A percentile compares a stretch with the other conserved stretches of the same genome.
Conservation (phyloP, 139 green algal genomes). For the Closterium sp. region DNA sequence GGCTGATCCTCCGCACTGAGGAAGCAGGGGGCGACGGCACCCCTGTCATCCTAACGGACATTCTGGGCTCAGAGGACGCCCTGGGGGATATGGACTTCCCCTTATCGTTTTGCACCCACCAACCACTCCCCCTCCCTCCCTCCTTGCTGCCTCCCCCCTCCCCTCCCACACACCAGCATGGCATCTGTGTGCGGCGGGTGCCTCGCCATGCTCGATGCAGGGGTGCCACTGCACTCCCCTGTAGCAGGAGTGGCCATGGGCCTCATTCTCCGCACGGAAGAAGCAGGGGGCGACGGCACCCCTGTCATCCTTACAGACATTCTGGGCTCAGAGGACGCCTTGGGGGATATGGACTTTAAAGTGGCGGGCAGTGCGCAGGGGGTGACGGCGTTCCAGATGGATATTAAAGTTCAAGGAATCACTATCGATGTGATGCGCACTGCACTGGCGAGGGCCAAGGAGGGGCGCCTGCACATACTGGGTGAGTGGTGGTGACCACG, state of each 20-base stretch:
- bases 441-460: constrained; percentile 71
- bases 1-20: constrained; percentile 77
- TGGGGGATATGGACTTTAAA: constrained; percentile 99
- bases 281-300: constrained; percentile 59
- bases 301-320: constrained; percentile 90
- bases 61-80: constrained; percentile 90
- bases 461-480: constrained; percentile 23
- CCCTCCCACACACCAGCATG: no score
- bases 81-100: constrained; percentile 99
- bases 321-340: constrained; percentile 88
- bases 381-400: constrained; percentile 90
- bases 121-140: background rate
- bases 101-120: no score
- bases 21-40: constrained; percentile 59
- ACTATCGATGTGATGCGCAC: constrained; percentile 79
- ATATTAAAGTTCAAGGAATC: constrained; percentile 75
- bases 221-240: constrained; percentile 79
- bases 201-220: constrained; percentile 90
- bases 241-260: constrained; percentile 98
- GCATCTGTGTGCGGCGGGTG: constrained; percentile 93
- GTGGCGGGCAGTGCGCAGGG: constrained; percentile 57
- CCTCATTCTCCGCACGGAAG: constrained; percentile 73
- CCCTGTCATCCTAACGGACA: constrained; percentile 85
- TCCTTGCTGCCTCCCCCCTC: no score
- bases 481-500: constrained; percentile 5